Base-by-base conservation (phyloP, 31 red algal genomes). In the Odonthalia washingtoniensis region DNA sequence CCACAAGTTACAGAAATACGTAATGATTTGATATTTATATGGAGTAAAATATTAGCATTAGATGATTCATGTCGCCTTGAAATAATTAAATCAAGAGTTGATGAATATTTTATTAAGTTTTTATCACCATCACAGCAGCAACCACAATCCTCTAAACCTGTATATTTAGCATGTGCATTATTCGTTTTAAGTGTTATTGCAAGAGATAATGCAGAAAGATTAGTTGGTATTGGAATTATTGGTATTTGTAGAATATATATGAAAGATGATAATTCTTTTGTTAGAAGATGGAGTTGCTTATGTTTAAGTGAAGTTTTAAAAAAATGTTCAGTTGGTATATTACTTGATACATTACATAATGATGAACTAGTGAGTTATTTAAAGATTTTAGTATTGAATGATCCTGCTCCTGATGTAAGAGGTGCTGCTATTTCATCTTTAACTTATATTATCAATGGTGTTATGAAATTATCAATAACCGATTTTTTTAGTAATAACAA, bases 1-100 rank as follows among this genome's bases (percentile, higher is more conserved):
- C 91, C 78, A 31, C 65, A 82, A 0, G n/a, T n/a, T n/a, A 40
- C 62, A 53, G 62, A 95, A 62, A 52, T 93, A 3, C 87, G 88
- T 1, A 75, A 89, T 67, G 93, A 97, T 68, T 92, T 99, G 18
- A 92, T 97, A 3, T 96, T 92, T 72, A 99, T 99, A 5, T 99
- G 97, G 97, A 91, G 86, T 21, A 99, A 99, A 77, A 87, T 99
- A 42, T 28, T 99, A 45, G 84, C 92, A 32, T 78, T 97, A 4
- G 97, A 99, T 83, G 66, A 65, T 46, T 86, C 97, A 6, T 95
- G 93, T 85, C 62, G 72, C 34, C 60, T 74, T 0, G 94, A 99
- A 74, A 85, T 99, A 60, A 39, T 96, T 24, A 88, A 92, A 57
- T 86, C 94, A 65, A 87, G 91, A 36, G 78, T 91, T 3, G 86